Base-by-base conservation (phyloP, 768 basidiomycete species). In the Sporobolomyces pararoseus region DNA sequence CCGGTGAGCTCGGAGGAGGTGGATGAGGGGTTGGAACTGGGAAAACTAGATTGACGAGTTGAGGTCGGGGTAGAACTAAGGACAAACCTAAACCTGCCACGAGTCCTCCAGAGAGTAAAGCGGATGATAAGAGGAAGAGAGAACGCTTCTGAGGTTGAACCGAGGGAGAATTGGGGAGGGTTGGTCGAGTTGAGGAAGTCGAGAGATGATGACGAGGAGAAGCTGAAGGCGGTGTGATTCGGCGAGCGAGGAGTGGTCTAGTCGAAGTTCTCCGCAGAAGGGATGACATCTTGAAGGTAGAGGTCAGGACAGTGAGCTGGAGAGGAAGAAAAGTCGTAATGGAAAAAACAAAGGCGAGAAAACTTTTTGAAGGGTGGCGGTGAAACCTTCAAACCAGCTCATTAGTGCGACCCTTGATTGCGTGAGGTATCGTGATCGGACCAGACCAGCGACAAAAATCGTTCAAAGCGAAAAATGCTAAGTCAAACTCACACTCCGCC, bases 1-100 rank as follows among this genome's bases (percentile, higher is more conserved):
- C 85, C 1, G 81, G 83, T 4, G 86, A 85, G 67, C 83, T 83
- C 17, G 81, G 83, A 69, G 84, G 82, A 23, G 84, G 84, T 0
- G 91, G 89, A 0, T 88, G 84, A 0, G 91, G 89, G 0, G 91
- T 89, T 0, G 84, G 82, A 14, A 88, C 84, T 4, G 93, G 92
- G 54, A 87, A 88, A 31, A 95, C 80, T 60, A 90, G 83, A 25
- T 86, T 82, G 44, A 88, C 76, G 32, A 88, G 78, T 0, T 57
- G 55, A 0, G 72, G 72, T 83, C 79, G 9, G 87, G 90, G 9
- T 89, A 90, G 19, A 44, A 57, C 50, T 55, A 70, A 51, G 19
- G 72, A 51, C 50, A 70, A 51, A 35, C 39, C 50, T 57, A 64
- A 27, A 23, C 72, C 72, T 19, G 65, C 54, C 19, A 66, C 27